Conservation (phyloP, 192 early-diverging fungal species). For the Martensiomyces pterosporus region DNA sequence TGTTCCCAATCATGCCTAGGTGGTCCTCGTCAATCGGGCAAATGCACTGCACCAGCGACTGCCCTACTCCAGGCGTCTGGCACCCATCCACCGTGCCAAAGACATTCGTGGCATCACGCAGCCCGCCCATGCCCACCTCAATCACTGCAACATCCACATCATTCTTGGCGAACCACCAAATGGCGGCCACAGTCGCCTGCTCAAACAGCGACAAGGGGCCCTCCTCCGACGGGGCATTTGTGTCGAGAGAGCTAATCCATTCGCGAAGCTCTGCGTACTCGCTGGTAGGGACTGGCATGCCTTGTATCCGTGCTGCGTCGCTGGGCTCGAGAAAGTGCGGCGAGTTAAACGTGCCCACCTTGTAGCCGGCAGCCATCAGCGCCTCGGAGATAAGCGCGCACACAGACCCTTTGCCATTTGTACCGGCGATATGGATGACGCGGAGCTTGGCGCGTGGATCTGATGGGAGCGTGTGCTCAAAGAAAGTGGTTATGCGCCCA, state of each 20-base stretch:
- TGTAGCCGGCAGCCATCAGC: conserved; percentile 34
- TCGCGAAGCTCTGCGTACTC: conserved; percentile 42
- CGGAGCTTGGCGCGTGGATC: conserved; percentile 52
- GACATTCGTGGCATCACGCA: conserved; percentile 80
- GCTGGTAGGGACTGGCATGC: conserved; percentile 31
- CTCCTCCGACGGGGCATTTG: conserved; percentile 10
- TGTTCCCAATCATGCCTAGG: conserved; percentile 64
- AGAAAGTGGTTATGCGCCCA: conserved; percentile 52
- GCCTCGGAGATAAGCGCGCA: conserved; percentile 55
- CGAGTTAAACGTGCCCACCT: conserved; percentile 66
- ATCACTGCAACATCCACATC: conserved; percentile 70
- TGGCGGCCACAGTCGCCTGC: conserved; percentile 55
- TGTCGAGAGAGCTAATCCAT: conserved; percentile 45
- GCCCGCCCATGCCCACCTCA: conserved; percentile 81
- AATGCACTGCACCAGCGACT: conserved; percentile 53
- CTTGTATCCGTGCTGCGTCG: conserved; percentile 65
- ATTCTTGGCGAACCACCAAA: conserved; percentile 56
- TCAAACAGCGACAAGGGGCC: conserved; percentile 67
- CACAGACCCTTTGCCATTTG: conserved; percentile 86
- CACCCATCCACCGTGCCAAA: conserved; percentile 46
- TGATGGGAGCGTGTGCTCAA: conserved; percentile 34
- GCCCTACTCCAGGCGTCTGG: conserved; percentile 45
- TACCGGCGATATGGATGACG: conserved; percentile 82
- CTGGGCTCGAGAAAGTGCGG: conserved; percentile 68
- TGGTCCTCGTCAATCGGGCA: conserved; percentile 75